phyloP scores from a whole-genome alignment of 495 filamentous ascomycete species.

The Gamarada debralockiae region DNA sequence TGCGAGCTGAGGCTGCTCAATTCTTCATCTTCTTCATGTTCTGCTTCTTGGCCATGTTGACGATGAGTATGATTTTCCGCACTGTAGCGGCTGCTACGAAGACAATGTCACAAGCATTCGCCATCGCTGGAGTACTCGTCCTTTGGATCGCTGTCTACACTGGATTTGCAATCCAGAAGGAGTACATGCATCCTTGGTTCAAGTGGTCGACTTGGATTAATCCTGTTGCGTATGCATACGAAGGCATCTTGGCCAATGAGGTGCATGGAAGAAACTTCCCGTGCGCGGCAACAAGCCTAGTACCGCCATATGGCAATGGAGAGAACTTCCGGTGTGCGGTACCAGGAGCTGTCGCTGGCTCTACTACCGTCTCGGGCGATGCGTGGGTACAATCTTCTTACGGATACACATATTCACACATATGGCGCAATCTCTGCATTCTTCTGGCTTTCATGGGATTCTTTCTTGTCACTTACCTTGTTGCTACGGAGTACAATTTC shows the following conservation, averaged over 20 bases:
- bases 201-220: constrained; percentile 80
- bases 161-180: constrained; percentile 70
- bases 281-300: constrained; percentile 34
- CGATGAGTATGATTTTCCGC: constrained; percentile 77
- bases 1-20: constrained; percentile 45
- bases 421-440: constrained; percentile 83
- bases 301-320: constrained; percentile 41
- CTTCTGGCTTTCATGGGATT: constrained; percentile 68
- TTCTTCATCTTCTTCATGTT: constrained; percentile 69
- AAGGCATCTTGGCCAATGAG: constrained; percentile 67
- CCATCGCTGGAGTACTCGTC: constrained; percentile 66
- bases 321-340: constrained; percentile 38
- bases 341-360: constrained; percentile 51
- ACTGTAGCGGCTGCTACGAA: constrained; percentile 75
- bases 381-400: constrained; percentile 58
- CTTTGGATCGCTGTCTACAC: constrained; percentile 72
- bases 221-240: constrained; percentile 75
- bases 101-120: constrained; percentile 78
- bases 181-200: constrained; percentile 77
- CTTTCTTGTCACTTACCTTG: constrained; percentile 63
- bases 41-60: constrained; percentile 55
- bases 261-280: constrained; percentile 49
- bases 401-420: constrained; percentile 55
- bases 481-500: constrained; percentile 69
- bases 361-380: constrained; percentile 60